Conservation (phyloP, 2,329 filamentous ascomycete genomes). For the Arthroderma sp. region DNA sequence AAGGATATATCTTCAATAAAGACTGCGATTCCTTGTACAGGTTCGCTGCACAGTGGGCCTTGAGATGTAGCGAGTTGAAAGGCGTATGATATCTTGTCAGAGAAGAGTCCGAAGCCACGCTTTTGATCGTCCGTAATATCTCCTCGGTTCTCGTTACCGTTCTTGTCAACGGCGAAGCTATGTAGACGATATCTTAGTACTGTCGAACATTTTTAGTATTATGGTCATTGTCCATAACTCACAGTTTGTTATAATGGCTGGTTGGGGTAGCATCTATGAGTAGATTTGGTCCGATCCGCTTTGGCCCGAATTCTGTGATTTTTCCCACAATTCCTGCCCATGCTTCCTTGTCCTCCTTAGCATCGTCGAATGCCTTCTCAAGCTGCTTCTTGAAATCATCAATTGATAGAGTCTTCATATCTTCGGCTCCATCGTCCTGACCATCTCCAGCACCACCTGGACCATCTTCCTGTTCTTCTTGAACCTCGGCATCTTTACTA, state of each 20-base stretch:
- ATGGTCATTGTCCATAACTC: background rate
- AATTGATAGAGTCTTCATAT: slow-evolving; percentile 51
- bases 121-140: slow-evolving; percentile 10
- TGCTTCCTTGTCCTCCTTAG: slow-evolving; percentile 58
- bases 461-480: slow-evolving; percentile 14
- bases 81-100: slow-evolving; percentile 81
- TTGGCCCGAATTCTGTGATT: slow-evolving; percentile 82
- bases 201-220: background rate
- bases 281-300: slow-evolving; percentile 73
- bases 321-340: slow-evolving; percentile 68
- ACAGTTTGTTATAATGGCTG: slow-evolving; percentile 56
- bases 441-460: slow-evolving; percentile 7
- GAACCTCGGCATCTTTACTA: slow-evolving; percentile 29
- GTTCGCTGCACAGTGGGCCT: slow-evolving; percentile 83
- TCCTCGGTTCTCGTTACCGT: background rate
- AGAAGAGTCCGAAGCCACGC: slow-evolving; percentile 48
- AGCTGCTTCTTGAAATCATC: slow-evolving; percentile 68
- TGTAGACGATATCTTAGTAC: no score
- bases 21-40: slow-evolving; percentile 83
- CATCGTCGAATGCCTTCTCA: slow-evolving; percentile 48
- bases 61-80: slow-evolving; percentile 87
- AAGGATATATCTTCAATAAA: slow-evolving; percentile 70
- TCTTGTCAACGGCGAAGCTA: no score
- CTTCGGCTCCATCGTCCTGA: slow-evolving; percentile 37
- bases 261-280: slow-evolving; percentile 69